Evolutionary conservation across 2,329 filamentous ascomycete genomes (phyloP).

Genomic region (Fusarium albosuccineum): DNA sequence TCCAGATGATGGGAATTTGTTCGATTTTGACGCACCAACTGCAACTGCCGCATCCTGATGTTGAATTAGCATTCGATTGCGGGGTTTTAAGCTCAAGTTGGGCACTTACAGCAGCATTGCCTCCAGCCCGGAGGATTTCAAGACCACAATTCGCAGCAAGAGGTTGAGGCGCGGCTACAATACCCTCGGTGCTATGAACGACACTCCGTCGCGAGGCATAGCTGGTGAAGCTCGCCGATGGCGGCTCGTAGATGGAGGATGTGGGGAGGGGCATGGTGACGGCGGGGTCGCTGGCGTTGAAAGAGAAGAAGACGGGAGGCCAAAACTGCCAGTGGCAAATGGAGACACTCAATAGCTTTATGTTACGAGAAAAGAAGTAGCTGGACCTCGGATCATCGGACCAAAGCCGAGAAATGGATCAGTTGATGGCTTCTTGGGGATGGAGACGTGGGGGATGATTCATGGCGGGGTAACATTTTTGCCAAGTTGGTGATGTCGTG

Average conservation of each 20-base stretch:
- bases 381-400: slow-evolving; percentile 24
- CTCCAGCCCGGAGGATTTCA: slow-evolving; percentile 85
- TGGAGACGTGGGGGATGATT: slow-evolving; percentile 19
- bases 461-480: slow-evolving; percentile 35
- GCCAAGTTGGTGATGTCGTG: slow-evolving; percentile 31
- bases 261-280: slow-evolving; percentile 62
- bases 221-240: slow-evolving; percentile 66
- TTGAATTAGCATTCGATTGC: slow-evolving; percentile 10
- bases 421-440: slow-evolving; percentile 4
- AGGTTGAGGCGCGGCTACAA: slow-evolving; percentile 91
- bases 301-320: neutral
- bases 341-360: neutral
- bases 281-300: neutral
- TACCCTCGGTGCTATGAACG: slow-evolving; percentile 92
- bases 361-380: neutral
- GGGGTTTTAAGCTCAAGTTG: too few relatives aligned
- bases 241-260: slow-evolving; percentile 60
- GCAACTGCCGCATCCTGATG: slow-evolving; percentile 92
- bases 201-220: slow-evolving; percentile 89
- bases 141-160: slow-evolving; percentile 90
- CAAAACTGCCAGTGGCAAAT: too few relatives aligned
- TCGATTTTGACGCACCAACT: too few relatives aligned
- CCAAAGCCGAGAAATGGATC: slow-evolving; percentile 7
- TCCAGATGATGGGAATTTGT: neutral
- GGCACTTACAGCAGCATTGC: slow-evolving; percentile 86